Conservation (phyloP, 306 rosid genomes). For the Oxytropis ochrocephala region DNA sequence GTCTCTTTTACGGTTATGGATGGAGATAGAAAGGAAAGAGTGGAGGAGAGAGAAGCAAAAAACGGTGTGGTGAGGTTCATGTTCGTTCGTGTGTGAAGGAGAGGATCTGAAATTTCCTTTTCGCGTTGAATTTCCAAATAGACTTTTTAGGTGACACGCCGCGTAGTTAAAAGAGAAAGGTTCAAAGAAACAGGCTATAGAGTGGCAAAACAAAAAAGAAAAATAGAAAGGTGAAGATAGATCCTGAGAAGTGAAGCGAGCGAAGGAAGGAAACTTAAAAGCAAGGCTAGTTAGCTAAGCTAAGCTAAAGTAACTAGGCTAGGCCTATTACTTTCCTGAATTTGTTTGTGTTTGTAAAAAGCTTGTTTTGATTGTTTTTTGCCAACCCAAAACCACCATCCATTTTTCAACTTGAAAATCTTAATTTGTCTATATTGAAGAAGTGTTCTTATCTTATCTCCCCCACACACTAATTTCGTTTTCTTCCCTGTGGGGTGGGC, state of each 20-base stretch:
- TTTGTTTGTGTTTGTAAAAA: constrained; percentile 49
- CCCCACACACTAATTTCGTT: constrained; percentile 19
- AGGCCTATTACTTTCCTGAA: constrained; percentile 23
- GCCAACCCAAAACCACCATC: not conserved
- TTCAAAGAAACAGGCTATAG: not conserved
- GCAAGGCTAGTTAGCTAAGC: not conserved
- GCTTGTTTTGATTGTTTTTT: constrained; percentile 35
- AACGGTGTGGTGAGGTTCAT: constrained; percentile 20
- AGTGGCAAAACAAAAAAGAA: not conserved
- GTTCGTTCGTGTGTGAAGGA: constrained; percentile 41
- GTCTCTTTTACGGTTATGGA: constrained; percentile 9
- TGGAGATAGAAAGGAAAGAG: constrained; percentile 19
- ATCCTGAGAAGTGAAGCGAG: not conserved
- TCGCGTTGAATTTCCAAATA: constrained; percentile 56
- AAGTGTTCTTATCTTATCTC: constrained; percentile 41
- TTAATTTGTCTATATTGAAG: constrained; percentile 55
- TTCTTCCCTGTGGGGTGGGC: constrained; percentile 25
- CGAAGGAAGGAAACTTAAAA: not conserved
- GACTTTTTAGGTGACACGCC: constrained; percentile 20
- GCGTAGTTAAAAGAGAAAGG: not conserved
- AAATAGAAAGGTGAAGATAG: not conserved
- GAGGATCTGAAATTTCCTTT: constrained; percentile 54
- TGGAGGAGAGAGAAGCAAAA: not conserved
- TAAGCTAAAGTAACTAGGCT: not conserved
- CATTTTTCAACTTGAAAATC: constrained; percentile 34